Base-by-base conservation (phyloP, 2,329 filamentous ascomycete genomes). In the Pezicula carpinea region DNA sequence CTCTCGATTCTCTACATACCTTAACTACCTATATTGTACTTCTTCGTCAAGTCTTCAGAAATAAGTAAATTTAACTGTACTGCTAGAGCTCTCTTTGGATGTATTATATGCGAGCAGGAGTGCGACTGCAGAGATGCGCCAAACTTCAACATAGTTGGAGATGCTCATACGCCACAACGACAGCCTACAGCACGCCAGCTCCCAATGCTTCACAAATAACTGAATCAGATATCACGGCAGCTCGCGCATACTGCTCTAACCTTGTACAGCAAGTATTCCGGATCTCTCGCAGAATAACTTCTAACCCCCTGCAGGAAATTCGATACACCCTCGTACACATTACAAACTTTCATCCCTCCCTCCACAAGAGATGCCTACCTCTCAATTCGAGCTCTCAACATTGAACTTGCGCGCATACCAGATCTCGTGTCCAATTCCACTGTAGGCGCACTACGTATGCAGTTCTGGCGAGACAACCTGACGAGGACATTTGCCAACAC, bases 401-500 rank as follows among this genome's bases (percentile, higher is more conserved):
- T 97, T 59, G 92, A 96, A 66, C 80, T 96, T 50, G 88, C 92
- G 38, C 81, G 88, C 48, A 86, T 97, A 52, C 89, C 93, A 48
- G 92, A 97, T 68, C 82, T 87, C 11, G 91, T 93, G 17, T 93
- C 88, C 39, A 93, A 87, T 51, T 82, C 87, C n/a, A 85, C 85
- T 4, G 87, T 97, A 51, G 92, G 89, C 42, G 76, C 84, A 44
- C 82, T 97, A 76, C 89, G 93, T 54, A 85, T 96, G 68, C 89
- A 96, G 66, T 97, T 97, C 73, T 97, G 93, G 88, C 82, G 88
- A 42, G 91, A 97, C 58, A 82, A 88, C 4, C 73, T 99, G 43
- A 79, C 85, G 45, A 83, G 85, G 51, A 86, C 88, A 1, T 85
- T 96, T 50, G 76, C 85, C 2, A 87, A 86, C 26, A 73, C 75